Base-by-base conservation (phyloP, 139 green algal genomes). In the Chlamydomonas schloesseri region DNA sequence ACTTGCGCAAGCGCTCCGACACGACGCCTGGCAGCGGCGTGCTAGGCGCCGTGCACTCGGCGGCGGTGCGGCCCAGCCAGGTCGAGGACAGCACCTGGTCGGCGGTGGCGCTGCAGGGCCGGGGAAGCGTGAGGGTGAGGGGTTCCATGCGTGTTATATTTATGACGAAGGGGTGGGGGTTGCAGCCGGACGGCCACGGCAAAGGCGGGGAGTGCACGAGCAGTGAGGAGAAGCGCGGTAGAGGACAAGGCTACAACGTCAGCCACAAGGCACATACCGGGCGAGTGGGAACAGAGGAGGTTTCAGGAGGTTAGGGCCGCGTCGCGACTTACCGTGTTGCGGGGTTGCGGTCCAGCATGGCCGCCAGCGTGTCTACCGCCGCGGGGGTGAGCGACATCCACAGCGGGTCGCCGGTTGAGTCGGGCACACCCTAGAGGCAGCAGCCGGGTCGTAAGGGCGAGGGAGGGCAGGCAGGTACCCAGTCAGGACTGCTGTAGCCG, bases 1-100 rank as follows among this genome's bases (percentile, higher is more conserved):
- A 99, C 71, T 94, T 89, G 69, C 94, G 92, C 74, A 99, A 91
- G 58, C 96, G 93, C 62, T 81, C 93, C 20, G 97, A 86, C 64
- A 99, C 95, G 81, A 90, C 89, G 23, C 81, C 81, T 37, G 88
- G 85, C 34, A 90, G 80, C 26, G 80, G 67, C 20, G 9, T 26
- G 33, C 31, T 34, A 26, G 67, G 53, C n/a, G 80, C 80, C 20
- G 80, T 78, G 70, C 80, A 86, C 47, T 47, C 33, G 33, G 50
- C 23, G n/a, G 80, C 33, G 29, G 47, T 60, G 53, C 67, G 67
- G 53, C 67, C 67, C n/a, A 86, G 68, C 80, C 80, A 86, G 31
- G 80, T 42, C 62, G 64, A 76, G 53, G 92, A 72, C 42, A 94
- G 88, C 64, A 94, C 68, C 71, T 94, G 84, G 37, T 91, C 86